Evolutionary conservation across 106 monocot species (phyloP), one percentile per base, ranked within the genome.

Genomic region (Dioscorea alata): DNA sequence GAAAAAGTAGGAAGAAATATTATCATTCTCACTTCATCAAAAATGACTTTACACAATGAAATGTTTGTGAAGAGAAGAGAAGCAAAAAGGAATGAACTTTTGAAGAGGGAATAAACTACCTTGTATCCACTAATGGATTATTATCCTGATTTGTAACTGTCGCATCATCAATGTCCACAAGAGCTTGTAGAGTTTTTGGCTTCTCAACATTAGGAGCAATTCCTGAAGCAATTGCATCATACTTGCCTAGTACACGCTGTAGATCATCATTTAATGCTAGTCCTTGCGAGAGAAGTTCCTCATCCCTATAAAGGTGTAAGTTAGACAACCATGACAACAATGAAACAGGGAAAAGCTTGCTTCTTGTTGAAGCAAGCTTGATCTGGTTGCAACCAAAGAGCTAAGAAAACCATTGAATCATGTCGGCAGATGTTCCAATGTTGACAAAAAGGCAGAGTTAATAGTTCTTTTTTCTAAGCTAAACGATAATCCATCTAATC

Each of bases 191-290:
- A 48, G 72, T 48, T 32, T 76, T 72, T 25, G 73, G 64, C 64
- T 77, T 77, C 20, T 76, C 74, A 13, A 35, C 60, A 23, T 18
- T 50, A 61, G 54, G 32, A 57, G 68, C 31, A 66, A 65, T 69
- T 33, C 82, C 82, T 60, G 82, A 35, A 65, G 82, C 73, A 60
- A 82, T 76, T 5, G 73, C 73, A 69, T 82, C 77, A 60, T 74
- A 73, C 34, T 82, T 82, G n/a, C 64, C 77, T 56, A 82, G 69
- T 33, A 77, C 73, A 33, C 73, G 68, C 33, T 82, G 66, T 59
- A 82, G 34, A 61, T 82, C 82, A 77, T 82, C 76, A 73, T 82
- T 82, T 5, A 82, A 53, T 17, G 73, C 54, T 23, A 82, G 61
- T 17, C 82, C 77, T 65, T 64, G 53, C 20, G 32, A 25, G 35